Percentiles rank a stretch among this genome's conserved stretches.
These are phyloP conservation scores for Wickerhamiella sergipiensis DNA, from an alignment of 805 yeast species.

Conservation along the genomic window DNA sequence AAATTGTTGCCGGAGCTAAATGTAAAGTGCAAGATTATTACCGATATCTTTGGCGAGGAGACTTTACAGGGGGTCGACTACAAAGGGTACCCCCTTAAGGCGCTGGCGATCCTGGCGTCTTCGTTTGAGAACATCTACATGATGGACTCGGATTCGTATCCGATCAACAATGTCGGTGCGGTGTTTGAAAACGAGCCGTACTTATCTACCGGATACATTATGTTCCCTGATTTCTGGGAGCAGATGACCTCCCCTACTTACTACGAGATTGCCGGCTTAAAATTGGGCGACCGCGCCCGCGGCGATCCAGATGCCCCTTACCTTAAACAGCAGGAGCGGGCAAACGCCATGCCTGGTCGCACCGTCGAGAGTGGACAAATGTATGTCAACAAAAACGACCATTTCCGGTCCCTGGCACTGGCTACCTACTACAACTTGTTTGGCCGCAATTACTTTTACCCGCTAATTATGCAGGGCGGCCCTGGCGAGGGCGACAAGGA, in stretches of 20 bases:
- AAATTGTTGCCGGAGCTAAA: conserved; percentile 44
- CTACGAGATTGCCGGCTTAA: conserved; percentile 52
- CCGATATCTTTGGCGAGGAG: conserved; percentile 46
- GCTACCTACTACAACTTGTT: conserved; percentile 50
- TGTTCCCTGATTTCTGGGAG: conserved; percentile 87
- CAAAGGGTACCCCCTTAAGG: conserved; percentile 55
- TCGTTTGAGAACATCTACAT: conserved; percentile 58
- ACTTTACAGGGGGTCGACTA: conserved; percentile 37
- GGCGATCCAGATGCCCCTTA: conserved; percentile 16
- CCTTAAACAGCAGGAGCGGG: conserved; percentile 43
- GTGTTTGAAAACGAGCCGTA: conserved; percentile 48
- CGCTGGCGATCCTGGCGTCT: conserved; percentile 56
- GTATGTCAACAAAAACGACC: conserved; percentile 42
- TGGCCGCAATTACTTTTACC: conserved; percentile 49
- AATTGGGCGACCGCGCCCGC: conserved; percentile 29
- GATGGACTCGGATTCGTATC: conserved; percentile 65
- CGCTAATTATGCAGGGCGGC: conserved; percentile 44
- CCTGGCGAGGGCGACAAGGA: conserved; percentile 80
- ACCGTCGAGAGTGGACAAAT: conserved; percentile 62
- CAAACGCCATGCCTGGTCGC: conserved; percentile 51
- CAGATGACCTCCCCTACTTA: conserved; percentile 64
- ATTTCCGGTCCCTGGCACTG: conserved; percentile 42
- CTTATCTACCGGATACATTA: conserved; percentile 34
- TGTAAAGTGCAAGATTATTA: conserved; percentile 55
- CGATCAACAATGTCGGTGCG: conserved; percentile 48